Conservation (phyloP, 2,329 filamentous ascomycete species). For the Saccharata proteae region DNA sequence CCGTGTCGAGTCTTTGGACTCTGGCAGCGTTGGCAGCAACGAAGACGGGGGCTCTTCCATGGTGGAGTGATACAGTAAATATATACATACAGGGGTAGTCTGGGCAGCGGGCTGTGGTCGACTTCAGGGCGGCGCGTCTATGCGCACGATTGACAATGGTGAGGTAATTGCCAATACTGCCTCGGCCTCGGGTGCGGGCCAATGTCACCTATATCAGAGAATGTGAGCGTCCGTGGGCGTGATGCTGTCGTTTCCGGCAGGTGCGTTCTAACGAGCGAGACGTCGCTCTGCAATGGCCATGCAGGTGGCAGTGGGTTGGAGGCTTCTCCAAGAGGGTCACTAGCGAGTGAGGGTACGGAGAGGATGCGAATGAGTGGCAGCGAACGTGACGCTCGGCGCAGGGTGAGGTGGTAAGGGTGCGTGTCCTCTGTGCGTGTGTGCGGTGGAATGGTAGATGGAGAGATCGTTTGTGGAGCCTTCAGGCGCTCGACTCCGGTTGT, state of each 20-base stretch:
- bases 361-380: conserved; percentile 7
- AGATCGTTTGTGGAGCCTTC: conserved; percentile 5
- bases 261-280: conserved; percentile 8
- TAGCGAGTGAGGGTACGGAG: not conserved
- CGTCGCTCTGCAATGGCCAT: conserved; percentile 9
- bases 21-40: not conserved
- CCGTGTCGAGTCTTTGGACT: conserved; percentile 5
- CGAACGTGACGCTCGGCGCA: not conserved
- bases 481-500: conserved; percentile 6
- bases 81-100: conserved; percentile 5
- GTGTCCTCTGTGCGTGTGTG: too few relatives aligned
- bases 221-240: too few relatives aligned
- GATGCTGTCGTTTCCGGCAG: too few relatives aligned
- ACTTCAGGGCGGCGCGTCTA: too few relatives aligned
- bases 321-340: too few relatives aligned
- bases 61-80: not conserved
- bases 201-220: too few relatives aligned
- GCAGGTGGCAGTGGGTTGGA: conserved; percentile 7
- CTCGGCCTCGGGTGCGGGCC: too few relatives aligned
- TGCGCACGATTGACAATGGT: too few relatives aligned
- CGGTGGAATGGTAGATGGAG: conserved; percentile 4
- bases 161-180: too few relatives aligned
- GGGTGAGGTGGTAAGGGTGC: conserved; percentile 1
- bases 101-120: too few relatives aligned
- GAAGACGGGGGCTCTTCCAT: conserved; percentile 2